Percentiles rank a stretch among this genome's conserved stretches.
Conservation (phyloP, 495 filamentous ascomycete genomes). For the Aspergillus kassunensis region DNA sequence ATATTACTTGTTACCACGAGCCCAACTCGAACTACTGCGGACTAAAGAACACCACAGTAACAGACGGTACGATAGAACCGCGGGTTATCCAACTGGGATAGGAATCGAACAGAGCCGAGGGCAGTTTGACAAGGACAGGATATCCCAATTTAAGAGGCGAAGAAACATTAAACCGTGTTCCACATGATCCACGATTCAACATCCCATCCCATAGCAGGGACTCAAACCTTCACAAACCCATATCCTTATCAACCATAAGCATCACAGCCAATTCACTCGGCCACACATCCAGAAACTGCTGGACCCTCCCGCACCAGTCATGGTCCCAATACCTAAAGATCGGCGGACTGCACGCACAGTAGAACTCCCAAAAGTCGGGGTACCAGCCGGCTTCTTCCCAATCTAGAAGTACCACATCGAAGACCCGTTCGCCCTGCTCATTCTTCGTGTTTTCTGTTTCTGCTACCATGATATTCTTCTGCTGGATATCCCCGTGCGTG, state of each 20-base stretch:
- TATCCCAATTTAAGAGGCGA: too few relatives aligned
- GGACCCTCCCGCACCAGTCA: conserved; percentile 27
- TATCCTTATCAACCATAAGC: conserved; percentile 26
- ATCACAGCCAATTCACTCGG: conserved; percentile 26
- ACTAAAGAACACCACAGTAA: too few relatives aligned
- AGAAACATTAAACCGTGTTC: too few relatives aligned
- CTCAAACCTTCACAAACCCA: conserved; percentile 23
- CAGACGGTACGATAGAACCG: too few relatives aligned
- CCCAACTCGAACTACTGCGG: too few relatives aligned
- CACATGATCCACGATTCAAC: too few relatives aligned
- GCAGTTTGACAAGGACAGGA: too few relatives aligned
- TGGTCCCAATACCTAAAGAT: conserved; percentile 16
- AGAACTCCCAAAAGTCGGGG: conserved; percentile 29
- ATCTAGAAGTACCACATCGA: conserved; percentile 25
- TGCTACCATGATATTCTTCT: conserved; percentile 29
- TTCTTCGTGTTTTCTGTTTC: conserved; percentile 19
- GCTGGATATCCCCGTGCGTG: conserved; percentile 28
- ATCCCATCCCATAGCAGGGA: too few relatives aligned
- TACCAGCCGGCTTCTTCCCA: conserved; percentile 26
- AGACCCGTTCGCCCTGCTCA: conserved; percentile 22
- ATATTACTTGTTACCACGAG: background rate
- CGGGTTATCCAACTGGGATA: too few relatives aligned
- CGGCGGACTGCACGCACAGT: conserved; percentile 24
- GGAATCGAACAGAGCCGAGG: too few relatives aligned
- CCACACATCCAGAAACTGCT: conserved; percentile 27